A percentile compares a stretch with the other conserved stretches of the same genome.
These are phyloP conservation scores for Amanita exitialis DNA, from an alignment of 768 basidiomycete species.

Conservation along the genomic window DNA sequence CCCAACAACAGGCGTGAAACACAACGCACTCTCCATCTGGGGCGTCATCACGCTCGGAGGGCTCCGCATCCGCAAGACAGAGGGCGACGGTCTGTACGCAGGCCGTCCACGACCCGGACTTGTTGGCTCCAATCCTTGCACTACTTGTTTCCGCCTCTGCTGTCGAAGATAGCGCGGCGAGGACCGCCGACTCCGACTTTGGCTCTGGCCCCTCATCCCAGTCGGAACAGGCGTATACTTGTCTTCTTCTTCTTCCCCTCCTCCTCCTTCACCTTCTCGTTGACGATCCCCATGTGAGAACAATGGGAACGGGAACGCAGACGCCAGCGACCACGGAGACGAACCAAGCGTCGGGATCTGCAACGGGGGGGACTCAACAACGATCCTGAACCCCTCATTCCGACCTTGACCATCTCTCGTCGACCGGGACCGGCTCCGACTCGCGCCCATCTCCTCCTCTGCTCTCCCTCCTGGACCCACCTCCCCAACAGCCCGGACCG, in stretches of 20 bases:
- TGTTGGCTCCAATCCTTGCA: neutral
- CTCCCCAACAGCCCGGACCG: slow-evolving; percentile 7
- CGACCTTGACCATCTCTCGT: no score
- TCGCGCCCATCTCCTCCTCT: neutral
- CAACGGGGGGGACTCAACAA: slow-evolving; percentile 17
- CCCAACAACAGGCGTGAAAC: slow-evolving; percentile 31
- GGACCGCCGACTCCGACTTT: neutral
- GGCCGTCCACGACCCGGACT: neutral
- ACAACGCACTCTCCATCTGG: slow-evolving; percentile 43
- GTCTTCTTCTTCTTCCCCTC: neutral
- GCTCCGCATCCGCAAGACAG: slow-evolving; percentile 35
- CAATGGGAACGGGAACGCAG: slow-evolving; percentile 1
- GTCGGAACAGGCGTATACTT: slow-evolving; percentile 2
- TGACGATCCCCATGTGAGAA: neutral
- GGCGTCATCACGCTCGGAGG: slow-evolving; percentile 50
- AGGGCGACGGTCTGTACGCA: slow-evolving; percentile 10
- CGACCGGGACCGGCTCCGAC: neutral
- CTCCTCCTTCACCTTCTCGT: neutral
- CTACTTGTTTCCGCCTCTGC: neutral
- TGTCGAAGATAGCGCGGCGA: neutral
- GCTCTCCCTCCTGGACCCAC: neutral
- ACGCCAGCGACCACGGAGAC: neutral
- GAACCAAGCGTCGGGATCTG: neutral
- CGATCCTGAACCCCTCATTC: slow-evolving; percentile 12
- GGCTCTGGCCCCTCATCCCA: neutral